phyloP scores from a whole-genome alignment of 2,329 filamentous ascomycete genomes.

The Didymella arachidicola region DNA sequence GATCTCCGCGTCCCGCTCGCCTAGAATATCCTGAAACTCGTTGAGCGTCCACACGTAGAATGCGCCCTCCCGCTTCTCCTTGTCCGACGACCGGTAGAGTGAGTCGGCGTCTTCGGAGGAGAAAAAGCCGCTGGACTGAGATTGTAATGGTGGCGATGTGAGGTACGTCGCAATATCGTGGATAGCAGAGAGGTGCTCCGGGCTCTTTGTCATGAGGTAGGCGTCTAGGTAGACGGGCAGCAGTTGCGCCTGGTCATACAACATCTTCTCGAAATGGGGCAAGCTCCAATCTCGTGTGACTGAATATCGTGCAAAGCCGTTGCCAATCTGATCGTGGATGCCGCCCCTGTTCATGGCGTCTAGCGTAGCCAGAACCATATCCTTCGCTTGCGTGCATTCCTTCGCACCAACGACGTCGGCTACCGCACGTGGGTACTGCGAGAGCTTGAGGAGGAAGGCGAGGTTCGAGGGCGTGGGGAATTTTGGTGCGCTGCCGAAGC shows the following conservation, averaged over 20 bases:
- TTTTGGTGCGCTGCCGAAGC: conserved; percentile 80
- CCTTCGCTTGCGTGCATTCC: conserved; percentile 75
- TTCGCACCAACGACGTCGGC: conserved; percentile 85
- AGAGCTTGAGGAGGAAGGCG: conserved; percentile 78
- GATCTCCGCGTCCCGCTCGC: conserved; percentile 72
- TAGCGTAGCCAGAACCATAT: conserved; percentile 83
- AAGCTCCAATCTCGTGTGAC: conserved; percentile 92
- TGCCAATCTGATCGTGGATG: conserved; percentile 77
- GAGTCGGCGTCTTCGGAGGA: conserved; percentile 94
- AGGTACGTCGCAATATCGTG: conserved; percentile 89
- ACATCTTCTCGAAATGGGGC: conserved; percentile 97
- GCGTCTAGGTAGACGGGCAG: conserved; percentile 86
- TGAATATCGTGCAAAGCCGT: conserved; percentile 84
- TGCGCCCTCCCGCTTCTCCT: conserved; percentile 86
- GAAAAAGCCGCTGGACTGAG: conserved; percentile 76
- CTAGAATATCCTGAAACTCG: conserved; percentile 81
- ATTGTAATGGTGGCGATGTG: conserved; percentile 72
- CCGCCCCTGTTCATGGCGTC: conserved; percentile 77
- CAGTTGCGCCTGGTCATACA: conserved; percentile 90
- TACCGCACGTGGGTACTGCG: conserved; percentile 74
- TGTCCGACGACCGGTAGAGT: conserved; percentile 73
- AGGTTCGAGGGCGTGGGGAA: conserved; percentile 90
- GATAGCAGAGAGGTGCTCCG: conserved; percentile 78
- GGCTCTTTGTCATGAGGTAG: conserved; percentile 72
- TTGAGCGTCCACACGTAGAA: conserved; percentile 94